Evolutionary conservation across 2,329 filamentous ascomycete genomes (phyloP).

Genomic region (Sclerotinia subarctica): DNA sequence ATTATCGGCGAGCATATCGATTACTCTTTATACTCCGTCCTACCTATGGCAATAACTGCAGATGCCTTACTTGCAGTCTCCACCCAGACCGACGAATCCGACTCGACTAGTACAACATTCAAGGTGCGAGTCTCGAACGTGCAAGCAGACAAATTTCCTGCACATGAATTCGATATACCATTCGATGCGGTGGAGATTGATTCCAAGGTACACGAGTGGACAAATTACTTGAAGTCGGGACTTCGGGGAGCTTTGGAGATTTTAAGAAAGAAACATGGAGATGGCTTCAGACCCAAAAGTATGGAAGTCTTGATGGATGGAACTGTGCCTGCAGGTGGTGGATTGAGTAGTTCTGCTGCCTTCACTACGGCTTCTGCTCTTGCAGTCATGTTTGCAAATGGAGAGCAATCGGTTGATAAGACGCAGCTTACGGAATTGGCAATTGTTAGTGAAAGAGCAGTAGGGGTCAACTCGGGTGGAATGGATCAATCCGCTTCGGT

Average conservation of each 20-base stretch:
- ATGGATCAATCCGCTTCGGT: conserved; percentile 99
- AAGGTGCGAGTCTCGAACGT: conserved; percentile 79
- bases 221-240: conserved; percentile 97
- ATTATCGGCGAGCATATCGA: conserved; percentile 99
- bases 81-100: conserved; percentile 46
- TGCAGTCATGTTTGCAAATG: conserved; percentile 83
- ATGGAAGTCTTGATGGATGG: conserved; percentile 91
- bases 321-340: conserved; percentile 86
- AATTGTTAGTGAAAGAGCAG: conserved; percentile 88
- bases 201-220: conserved; percentile 83
- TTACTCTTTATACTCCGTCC: conserved; percentile 92
- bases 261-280: conserved; percentile 62
- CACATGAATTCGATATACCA: conserved; percentile 71
- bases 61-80: conserved; percentile 85
- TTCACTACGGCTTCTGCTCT: conserved; percentile 89
- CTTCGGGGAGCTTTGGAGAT: conserved; percentile 77
- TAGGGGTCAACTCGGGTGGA: conserved; percentile 94
- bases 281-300: conserved; percentile 62
- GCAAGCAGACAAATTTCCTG: conserved; percentile 69
- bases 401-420: conserved; percentile 76
- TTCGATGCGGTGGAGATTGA: conserved; percentile 72
- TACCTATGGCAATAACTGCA: conserved; percentile 92
- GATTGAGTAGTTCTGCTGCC: conserved; percentile 88
- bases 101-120: conserved; percentile 48
- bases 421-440: conserved; percentile 88